Conservation (phyloP, 805 yeast species). For the Yarrowia osloensis region DNA sequence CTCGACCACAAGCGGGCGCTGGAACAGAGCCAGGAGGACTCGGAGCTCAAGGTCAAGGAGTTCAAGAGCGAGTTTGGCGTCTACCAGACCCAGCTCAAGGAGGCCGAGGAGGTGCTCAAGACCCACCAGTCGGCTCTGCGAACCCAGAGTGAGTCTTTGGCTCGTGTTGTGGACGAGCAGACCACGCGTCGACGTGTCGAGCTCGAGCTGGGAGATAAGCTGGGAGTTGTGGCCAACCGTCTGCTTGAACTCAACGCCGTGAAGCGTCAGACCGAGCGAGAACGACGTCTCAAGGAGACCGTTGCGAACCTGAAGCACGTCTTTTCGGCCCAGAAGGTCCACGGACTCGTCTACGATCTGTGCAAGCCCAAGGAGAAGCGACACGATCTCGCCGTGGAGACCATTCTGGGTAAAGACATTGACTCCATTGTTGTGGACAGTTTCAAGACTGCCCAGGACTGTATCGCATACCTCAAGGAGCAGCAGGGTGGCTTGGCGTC, state of each 20-base stretch:
- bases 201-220: constrained; percentile 59
- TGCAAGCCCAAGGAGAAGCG: constrained; percentile 74
- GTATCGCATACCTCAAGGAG: constrained; percentile 77
- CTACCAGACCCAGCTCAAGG: constrained; percentile 29
- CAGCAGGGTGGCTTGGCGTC: constrained; percentile 84
- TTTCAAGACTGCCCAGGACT: constrained; percentile 65
- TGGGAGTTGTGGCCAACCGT: constrained; percentile 59
- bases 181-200: constrained; percentile 47
- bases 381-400: constrained; percentile 72
- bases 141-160: constrained; percentile 37
- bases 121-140: constrained; percentile 32
- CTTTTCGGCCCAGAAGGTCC: constrained; percentile 69
- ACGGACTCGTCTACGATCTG: constrained; percentile 76
- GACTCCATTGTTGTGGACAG: constrained; percentile 85
- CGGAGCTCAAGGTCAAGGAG: constrained; percentile 25
- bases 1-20: constrained; percentile 27
- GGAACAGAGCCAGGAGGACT: constrained; percentile 22
- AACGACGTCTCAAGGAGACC: constrained; percentile 70
- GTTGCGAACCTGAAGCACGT: constrained; percentile 66
- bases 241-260: constrained; percentile 74
- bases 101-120: constrained; percentile 34
- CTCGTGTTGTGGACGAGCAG: constrained; percentile 37
- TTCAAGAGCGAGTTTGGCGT: constrained; percentile 33
- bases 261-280: constrained; percentile 73
- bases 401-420: constrained; percentile 73